Base-by-base conservation (phyloP, 2,329 filamentous ascomycete species). In the Penicillium sp. region DNA sequence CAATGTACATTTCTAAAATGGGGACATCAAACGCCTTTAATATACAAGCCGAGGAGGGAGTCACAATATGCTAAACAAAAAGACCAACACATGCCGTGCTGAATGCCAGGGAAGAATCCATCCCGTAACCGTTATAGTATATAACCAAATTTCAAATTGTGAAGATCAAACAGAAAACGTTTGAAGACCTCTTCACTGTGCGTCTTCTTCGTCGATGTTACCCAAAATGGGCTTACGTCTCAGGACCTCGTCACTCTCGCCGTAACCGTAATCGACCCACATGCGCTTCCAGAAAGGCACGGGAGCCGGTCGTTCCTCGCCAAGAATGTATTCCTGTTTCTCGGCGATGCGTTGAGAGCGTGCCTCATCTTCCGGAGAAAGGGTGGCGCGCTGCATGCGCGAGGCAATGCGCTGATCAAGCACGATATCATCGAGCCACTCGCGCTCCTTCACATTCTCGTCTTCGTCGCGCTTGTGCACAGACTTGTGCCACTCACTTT, bases 401-500 rank as follows among this genome's bases (percentile, higher is more conserved):
- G 82, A 81, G 5, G 84, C 84, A 60, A 97, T 87, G 38, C 92
- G 83, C 13, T 84, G 77, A 71, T 99, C 92, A 10, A 96, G 71
- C 2, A 89, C 86, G 51, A 97, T 79, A 11, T 87, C 83, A 53
- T 87, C 84, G 9, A 88, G 74, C 90, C 91, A 96, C 49, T 92
- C 87, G 66, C 83, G 85, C 75, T 92, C 90, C 61, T 80, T 80
- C 55, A 81, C 78, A 60, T 80, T 80, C 55, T 81, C 78, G 50
- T 79, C 72, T 51, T 82, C 79, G 21, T 70, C 68, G 36, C 72
- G 72, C 65, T 87, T 85, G 75, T 84, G 87, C 6, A 87, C 84
- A n/a, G 83, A 86, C 76, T 95, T 96, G 73, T 88, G 87, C 92
- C 92, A 96, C 71, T 93, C 85, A 44, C 76, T 76, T 76, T 96